These are phyloP conservation scores for Trifolium dubium DNA, from an alignment of 306 rosid species.

Conservation along the genomic window DNA sequence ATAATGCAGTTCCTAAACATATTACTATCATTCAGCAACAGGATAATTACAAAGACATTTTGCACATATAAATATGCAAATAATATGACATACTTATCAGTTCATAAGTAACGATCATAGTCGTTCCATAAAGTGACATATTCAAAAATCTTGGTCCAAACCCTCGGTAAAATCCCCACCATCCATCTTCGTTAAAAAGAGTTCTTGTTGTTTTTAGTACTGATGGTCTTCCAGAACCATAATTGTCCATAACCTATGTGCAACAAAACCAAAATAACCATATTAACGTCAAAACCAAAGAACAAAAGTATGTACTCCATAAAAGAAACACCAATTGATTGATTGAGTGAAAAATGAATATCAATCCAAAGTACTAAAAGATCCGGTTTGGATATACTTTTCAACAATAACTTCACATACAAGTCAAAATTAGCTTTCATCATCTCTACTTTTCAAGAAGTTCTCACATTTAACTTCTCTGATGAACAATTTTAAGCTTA, in stretches of 20 bases:
- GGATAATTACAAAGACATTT: not conserved
- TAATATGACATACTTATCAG: conserved; percentile 66
- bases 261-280: conserved; percentile 25
- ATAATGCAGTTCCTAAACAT: not conserved
- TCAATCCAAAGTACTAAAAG: conserved; percentile 12
- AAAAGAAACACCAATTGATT: conserved; percentile 19
- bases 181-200: conserved; percentile 80
- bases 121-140: conserved; percentile 88
- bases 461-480: not conserved
- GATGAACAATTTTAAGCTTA: not conserved
- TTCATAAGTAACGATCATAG: conserved; percentile 91
- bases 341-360: conserved; percentile 11
- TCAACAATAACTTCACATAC: not conserved
- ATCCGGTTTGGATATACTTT: not conserved
- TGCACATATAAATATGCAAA: not conserved
- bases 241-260: conserved; percentile 76
- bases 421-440: not conserved
- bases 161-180: conserved; percentile 92
- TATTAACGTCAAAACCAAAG: conserved; percentile 10
- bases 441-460: not conserved
- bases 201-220: conserved; percentile 70
- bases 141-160: conserved; percentile 87
- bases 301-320: not conserved
- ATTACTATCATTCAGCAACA: not conserved
- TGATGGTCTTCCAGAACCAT: conserved; percentile 79